Base-by-base conservation (phyloP, 2,329 filamentous ascomycete genomes). In the Neofusicoccum sp. region DNA sequence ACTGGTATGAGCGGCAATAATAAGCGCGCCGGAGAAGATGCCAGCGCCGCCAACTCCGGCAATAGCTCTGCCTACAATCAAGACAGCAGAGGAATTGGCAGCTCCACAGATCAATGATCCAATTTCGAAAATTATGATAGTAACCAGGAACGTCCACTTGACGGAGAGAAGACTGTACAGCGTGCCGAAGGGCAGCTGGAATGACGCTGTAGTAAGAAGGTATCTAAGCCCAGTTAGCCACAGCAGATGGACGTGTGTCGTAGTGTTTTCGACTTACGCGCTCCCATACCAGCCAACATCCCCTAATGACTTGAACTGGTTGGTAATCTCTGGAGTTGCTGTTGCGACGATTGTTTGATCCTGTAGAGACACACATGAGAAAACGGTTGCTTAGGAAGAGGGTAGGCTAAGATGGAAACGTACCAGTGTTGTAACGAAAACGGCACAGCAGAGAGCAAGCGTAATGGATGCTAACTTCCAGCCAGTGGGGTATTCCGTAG, bases 131-230 rank as follows among this genome's bases (percentile, higher is more conserved):
- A 80, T 68, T 1, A 75, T n/a, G 33, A 87, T 75, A 47, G 79
- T 72, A 62, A 77, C 72, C 4, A 87, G 74, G 69, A 83, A 87
- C 1, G 78, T 78, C 56, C 75, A 82, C 67, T 82, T 83, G 64
- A 85, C 77, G 11, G 80, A 74, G 66, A 86, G 86, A 71, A 83
- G 84, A 56, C 84, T 87, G 6, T 86, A 90, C 1, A 88, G 85
- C 74, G 83, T 83, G 31, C 80, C 83, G 45, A 78, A 83, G 1
- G 78, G 78, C 4, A 80, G 80, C 63, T 82, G 80, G 0, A 78
- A 65, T 1, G 76, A 70, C 41, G 74, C 77, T 6, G 74, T 80
- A 3, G 79, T 72, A 67, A 82, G 64, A 67, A 85, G 72, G 81
- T 87, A 74, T 80, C 50, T 41, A 16, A 4, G 12, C 1, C 29